A percentile compares a stretch with the other conserved stretches of the same genome.
Evolutionary conservation across 768 basidiomycete genomes (phyloP).

Genomic region (Rhodotorula taiwanensis): DNA sequence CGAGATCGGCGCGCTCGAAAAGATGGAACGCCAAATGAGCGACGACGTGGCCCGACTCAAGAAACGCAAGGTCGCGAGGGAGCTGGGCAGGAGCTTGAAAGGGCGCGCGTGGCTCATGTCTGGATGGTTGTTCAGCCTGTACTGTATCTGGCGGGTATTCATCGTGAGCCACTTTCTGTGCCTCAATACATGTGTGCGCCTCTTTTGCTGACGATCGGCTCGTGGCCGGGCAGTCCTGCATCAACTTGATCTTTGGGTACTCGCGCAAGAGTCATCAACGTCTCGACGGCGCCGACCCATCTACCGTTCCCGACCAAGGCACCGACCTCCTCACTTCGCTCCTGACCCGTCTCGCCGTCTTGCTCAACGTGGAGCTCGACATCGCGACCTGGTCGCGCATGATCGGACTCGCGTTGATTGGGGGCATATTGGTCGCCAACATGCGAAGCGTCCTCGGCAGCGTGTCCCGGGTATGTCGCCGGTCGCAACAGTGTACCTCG

Average conservation of each 20-base stretch:
- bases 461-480: conserved; percentile 37
- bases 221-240: conserved; percentile 26
- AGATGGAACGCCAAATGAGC: conserved; percentile 38
- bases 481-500: no score
- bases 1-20: conserved; percentile 36
- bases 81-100: conserved; percentile 35
- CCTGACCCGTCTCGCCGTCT: conserved; percentile 29
- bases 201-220: background rate
- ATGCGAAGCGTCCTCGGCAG: conserved; percentile 38
- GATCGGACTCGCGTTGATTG: conserved; percentile 36
- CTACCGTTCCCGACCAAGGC: background rate
- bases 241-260: conserved; percentile 40
- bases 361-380: conserved; percentile 37
- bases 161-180: conserved; percentile 19
- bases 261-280: conserved; percentile 20
- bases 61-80: conserved; percentile 33
- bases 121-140: conserved; percentile 39
- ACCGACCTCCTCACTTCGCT: conserved; percentile 38
- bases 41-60: conserved; percentile 35
- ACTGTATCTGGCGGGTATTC: conserved; percentile 39
- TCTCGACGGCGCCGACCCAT: background rate
- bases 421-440: conserved; percentile 41
- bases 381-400: conserved; percentile 38
- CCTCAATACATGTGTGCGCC: no score
- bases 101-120: conserved; percentile 34